Evolutionary conservation across 2,329 filamentous ascomycete genomes (phyloP), one percentile per base, ranked within the genome.

Genomic region (Arthrobotrys sphaeroides): DNA sequence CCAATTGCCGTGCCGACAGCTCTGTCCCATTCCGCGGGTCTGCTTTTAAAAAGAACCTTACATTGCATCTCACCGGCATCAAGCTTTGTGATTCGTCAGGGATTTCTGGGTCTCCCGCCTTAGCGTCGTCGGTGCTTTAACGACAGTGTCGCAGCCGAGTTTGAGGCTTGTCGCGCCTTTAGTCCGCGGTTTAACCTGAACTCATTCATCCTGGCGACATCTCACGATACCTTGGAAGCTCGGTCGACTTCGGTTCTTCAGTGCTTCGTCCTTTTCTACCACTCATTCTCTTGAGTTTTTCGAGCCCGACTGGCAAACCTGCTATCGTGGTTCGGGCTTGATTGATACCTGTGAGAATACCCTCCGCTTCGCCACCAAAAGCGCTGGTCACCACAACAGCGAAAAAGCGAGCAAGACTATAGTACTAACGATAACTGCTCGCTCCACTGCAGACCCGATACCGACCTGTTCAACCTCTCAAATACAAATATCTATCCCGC

Each of bases 151-250:
- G 49, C 70, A 74, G 53, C 61, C 70, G 70, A 68, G 61, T 67
- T 74, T 74, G 47, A 68, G 45, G 40, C 55, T 61, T 45, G 62
- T 68, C 62, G 70, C 70, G 70, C 70, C 70, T 62, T 68, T 68
- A 45, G 45, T 74, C 70, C 70, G 70, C 70, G 61, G 70, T 67
- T 60, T 33, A 74, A 60, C 53, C 18, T 40, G 51, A 43, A 22
- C 55, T 45, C 31, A 12, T 12, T 16, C 22, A 36, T 20, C 42
- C 40, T 28, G 55, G 20, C 61, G 31, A 66, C 40, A 45, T 51
- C 16, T 57, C 49, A 47, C 47, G 47, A 57, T 65, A 13, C 51
- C 22, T 40, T 31, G 31, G 24, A 9, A 38, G 18, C 61, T 53
- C 57, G 40, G 38, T 20, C 57, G 40, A 47, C 18, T n/a, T 45